Conservation (phyloP, 768 basidiomycete species). For the Podaxis mareebaensis region DNA sequence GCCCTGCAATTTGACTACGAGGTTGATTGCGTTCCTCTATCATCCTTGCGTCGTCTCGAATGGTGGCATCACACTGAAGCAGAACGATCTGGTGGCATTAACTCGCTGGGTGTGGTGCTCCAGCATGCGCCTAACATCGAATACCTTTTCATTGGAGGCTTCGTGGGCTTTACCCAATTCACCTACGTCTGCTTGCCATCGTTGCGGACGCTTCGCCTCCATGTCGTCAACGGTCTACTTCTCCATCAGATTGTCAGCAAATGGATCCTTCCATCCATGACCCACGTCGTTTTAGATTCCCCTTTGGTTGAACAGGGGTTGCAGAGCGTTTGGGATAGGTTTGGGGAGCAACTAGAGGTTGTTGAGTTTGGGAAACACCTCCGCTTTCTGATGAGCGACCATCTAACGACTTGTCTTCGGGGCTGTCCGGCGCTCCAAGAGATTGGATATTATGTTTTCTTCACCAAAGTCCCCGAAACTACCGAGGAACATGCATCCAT, state of each 20-base stretch:
- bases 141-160: conserved; percentile 59
- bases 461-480: conserved; percentile 37
- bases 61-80: conserved; percentile 68
- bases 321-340: conserved; percentile 47
- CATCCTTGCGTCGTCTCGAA: conserved; percentile 60
- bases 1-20: conserved; percentile 53
- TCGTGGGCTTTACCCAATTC: conserved; percentile 30
- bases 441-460: conserved; percentile 59
- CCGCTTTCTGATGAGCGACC: conserved; percentile 52
- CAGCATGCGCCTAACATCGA: conserved; percentile 52
- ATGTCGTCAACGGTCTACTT: conserved; percentile 48
- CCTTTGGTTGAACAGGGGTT: conserved; percentile 39
- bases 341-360: conserved; percentile 49
- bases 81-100: conserved; percentile 64
- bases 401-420: conserved; percentile 46
- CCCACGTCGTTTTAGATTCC: conserved; percentile 52
- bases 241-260: conserved; percentile 43
- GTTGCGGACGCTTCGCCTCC: conserved; percentile 56
- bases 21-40: conserved; percentile 43
- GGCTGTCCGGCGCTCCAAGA: conserved; percentile 46
- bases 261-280: conserved; percentile 58
- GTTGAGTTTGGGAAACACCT: conserved; percentile 62
- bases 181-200: conserved; percentile 38
- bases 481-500: conserved; percentile 33
- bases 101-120: conserved; percentile 56